phyloP scores from a whole-genome alignment of 2,329 filamentous ascomycete species.

The Pseudovirgaria hyperparasitica region DNA sequence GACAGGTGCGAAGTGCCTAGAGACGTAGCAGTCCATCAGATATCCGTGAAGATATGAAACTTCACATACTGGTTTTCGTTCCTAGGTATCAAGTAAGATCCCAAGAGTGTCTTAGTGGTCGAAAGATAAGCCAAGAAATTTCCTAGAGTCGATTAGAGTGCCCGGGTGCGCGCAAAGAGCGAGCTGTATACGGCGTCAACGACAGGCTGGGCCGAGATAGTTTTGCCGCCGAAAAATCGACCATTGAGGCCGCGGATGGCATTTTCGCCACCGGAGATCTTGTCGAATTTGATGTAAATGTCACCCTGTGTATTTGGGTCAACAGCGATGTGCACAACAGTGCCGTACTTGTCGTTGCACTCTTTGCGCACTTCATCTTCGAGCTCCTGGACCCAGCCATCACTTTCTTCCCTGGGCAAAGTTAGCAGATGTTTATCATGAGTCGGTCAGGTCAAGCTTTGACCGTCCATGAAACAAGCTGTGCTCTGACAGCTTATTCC shows the following conservation, averaged over 20 bases:
- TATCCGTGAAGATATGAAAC: no score
- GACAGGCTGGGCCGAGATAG: slow-evolving; percentile 89
- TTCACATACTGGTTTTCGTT: no score
- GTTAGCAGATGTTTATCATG: slow-evolving; percentile 33
- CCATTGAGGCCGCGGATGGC: slow-evolving; percentile 97
- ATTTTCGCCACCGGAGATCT: slow-evolving; percentile 88
- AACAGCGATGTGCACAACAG: slow-evolving; percentile 92
- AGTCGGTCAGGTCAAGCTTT: no score
- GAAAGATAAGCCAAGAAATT: no score
- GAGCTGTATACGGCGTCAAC: slow-evolving; percentile 98
- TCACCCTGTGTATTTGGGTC: slow-evolving; percentile 91
- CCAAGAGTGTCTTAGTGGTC: no score
- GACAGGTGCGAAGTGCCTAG: no score
- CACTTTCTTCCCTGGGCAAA: slow-evolving; percentile 78
- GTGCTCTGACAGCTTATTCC: no score
- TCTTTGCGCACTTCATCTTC: slow-evolving; percentile 88
- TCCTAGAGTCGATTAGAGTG: no score
- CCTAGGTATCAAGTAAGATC: no score
- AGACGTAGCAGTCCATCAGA: no score
- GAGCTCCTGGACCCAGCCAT: slow-evolving; percentile 82
- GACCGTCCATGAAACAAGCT: no score
- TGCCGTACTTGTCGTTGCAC: slow-evolving; percentile 90
- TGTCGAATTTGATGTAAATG: slow-evolving; percentile 97
- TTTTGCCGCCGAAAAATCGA: slow-evolving; percentile 83
- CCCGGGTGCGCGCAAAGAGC: slow-evolving; percentile 58